Percentiles rank a stretch among this genome's conserved stretches.
phyloP scores from a whole-genome alignment of 257 asterid species.

The Solanum ossicruentum region DNA sequence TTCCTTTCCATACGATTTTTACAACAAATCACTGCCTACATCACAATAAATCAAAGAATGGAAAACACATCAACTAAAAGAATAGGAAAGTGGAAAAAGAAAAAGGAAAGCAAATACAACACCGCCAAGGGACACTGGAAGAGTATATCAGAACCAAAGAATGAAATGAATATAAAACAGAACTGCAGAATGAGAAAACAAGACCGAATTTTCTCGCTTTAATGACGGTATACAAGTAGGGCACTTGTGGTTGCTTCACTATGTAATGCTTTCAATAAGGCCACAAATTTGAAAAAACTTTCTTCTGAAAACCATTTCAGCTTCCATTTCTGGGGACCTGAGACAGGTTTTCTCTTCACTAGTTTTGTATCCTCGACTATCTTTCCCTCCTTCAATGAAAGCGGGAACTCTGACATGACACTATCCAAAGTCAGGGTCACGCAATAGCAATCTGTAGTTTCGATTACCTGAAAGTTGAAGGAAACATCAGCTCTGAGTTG shows the following conservation, averaged over 20 bases:
- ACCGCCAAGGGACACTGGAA: background rate
- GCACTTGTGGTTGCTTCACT: slow-evolving; percentile 8
- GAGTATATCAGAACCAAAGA: slow-evolving; percentile 16
- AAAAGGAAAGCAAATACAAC: background rate
- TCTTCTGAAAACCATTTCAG: slow-evolving; percentile 30
- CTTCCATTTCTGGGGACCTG: slow-evolving; percentile 25
- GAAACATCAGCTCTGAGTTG: background rate
- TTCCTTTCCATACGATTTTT: background rate
- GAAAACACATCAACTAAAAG: slow-evolving; percentile 8
- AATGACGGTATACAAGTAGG: slow-evolving; percentile 4
- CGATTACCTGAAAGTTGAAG: slow-evolving; percentile 28
- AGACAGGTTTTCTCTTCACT: background rate
- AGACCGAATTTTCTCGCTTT: background rate
- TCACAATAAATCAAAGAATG: slow-evolving; percentile 13
- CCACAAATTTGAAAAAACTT: slow-evolving; percentile 21
- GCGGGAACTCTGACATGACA: slow-evolving; percentile 1
- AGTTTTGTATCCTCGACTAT: background rate
- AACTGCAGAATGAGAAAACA: background rate
- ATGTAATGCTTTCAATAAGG: slow-evolving; percentile 24
- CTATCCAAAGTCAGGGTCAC: slow-evolving; percentile 15
- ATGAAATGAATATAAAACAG: slow-evolving; percentile 15
- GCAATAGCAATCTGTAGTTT: slow-evolving; percentile 8
- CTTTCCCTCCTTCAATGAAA: slow-evolving; percentile 1
- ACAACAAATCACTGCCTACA: background rate
- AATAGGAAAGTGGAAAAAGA: background rate